Conservation (phyloP, 345 rosid genomes). For the Eucalyptus curtisii region DNA sequence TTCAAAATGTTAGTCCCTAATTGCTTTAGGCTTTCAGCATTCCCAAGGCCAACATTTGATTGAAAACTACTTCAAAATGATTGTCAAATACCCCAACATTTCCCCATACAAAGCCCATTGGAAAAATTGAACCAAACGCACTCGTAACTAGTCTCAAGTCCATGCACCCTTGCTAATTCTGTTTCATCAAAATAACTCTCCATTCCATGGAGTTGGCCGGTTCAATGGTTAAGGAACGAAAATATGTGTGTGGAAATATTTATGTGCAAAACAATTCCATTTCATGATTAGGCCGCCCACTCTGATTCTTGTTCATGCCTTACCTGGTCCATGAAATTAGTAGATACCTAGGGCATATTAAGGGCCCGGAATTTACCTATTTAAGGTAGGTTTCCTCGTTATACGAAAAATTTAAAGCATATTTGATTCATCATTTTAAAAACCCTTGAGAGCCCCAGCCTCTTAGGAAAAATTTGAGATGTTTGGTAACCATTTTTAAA, state of each 20-base stretch:
- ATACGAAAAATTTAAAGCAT: neutral
- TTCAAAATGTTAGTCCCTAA: too few species aligned
- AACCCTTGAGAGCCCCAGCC: too few species aligned
- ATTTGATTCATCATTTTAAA: too few species aligned
- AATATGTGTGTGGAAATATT: neutral
- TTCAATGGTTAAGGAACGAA: neutral
- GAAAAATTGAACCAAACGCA: too few species aligned
- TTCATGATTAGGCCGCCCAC: neutral
- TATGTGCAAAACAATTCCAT: neutral
- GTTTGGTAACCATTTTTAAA: too few species aligned
- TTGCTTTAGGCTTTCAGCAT: too few species aligned
- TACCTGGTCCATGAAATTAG: neutral
- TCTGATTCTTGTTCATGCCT: neutral
- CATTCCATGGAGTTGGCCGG: neutral
- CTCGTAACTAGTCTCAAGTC: neutral
- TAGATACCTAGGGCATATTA: neutral
- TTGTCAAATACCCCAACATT: too few species aligned
- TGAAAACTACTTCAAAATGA: too few species aligned
- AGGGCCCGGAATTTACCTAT: neutral
- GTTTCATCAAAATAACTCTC: neutral
- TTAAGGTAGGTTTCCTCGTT: neutral
- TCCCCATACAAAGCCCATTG: too few species aligned
- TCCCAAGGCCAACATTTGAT: too few species aligned
- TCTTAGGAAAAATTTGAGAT: too few species aligned
- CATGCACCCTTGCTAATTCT: neutral